Percentiles rank a stretch among this genome's conserved stretches.
Evolutionary conservation across 805 yeast species (phyloP).

Genomic region (Barnettozyma vustinii): DNA sequence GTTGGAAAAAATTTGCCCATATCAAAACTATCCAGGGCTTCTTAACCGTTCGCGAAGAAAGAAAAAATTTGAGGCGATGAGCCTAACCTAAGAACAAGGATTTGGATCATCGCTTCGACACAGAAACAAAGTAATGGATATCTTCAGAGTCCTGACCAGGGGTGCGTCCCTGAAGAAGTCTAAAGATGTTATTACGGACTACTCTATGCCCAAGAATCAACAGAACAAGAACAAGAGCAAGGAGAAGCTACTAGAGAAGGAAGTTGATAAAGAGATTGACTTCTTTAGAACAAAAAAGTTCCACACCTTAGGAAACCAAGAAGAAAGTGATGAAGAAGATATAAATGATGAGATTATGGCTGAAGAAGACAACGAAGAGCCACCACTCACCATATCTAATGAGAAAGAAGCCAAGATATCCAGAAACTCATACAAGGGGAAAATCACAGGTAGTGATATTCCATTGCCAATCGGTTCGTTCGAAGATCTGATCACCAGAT

Average conservation of each 20-base stretch:
- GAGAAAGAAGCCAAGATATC: slow-evolving; percentile 55
- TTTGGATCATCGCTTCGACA: not conserved
- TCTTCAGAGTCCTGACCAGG: slow-evolving; percentile 75
- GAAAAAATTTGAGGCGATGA: slow-evolving; percentile 9
- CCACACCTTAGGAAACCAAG: slow-evolving; percentile 19
- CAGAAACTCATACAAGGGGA: slow-evolving; percentile 57
- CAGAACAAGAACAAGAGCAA: slow-evolving; percentile 26
- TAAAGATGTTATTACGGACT: slow-evolving; percentile 26
- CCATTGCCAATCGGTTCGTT: slow-evolving; percentile 93
- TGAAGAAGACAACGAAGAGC: slow-evolving; percentile 4
- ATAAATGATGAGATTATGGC: slow-evolving; percentile 23
- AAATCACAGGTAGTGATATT: slow-evolving; percentile 76
- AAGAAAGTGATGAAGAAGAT: slow-evolving; percentile 24
- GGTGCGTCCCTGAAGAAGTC: slow-evolving; percentile 76
- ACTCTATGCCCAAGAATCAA: slow-evolving; percentile 24
- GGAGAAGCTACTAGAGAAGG: slow-evolving; percentile 36
- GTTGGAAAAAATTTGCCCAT: not conserved
- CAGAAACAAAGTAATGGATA: slow-evolving; percentile 56
- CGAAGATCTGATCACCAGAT: slow-evolving; percentile 69
- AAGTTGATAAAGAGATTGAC: slow-evolving; percentile 70
- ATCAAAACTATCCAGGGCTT: not conserved
- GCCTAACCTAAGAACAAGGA: not conserved
- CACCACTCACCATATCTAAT: slow-evolving; percentile 41
- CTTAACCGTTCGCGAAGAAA: not conserved
- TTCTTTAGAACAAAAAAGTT: slow-evolving; percentile 64